Conservation (phyloP, 2,329 filamentous ascomycete genomes). For the Ceratocystis ficicola region DNA sequence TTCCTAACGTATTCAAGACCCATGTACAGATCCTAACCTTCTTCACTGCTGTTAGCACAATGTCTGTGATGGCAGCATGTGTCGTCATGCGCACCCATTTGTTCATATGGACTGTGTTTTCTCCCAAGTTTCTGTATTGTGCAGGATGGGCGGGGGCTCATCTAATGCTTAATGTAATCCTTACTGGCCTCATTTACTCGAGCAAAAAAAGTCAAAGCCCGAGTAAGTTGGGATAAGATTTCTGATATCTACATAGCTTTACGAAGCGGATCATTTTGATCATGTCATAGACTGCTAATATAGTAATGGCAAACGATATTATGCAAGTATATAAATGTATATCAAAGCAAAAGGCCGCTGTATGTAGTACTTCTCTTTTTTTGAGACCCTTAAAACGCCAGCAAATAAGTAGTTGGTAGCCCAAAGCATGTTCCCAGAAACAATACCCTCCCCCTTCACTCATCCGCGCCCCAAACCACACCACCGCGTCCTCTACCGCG, state of each 20-base stretch:
- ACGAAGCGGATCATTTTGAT: neutral
- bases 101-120: slow-evolving; percentile 98
- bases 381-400: slow-evolving; percentile 23
- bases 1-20: slow-evolving; percentile 28
- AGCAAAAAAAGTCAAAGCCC: neutral
- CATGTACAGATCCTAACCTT: slow-evolving; percentile 57
- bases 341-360: slow-evolving; percentile 16
- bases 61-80: slow-evolving; percentile 79
- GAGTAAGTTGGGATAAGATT: neutral
- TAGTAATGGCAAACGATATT: neutral
- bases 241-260: neutral
- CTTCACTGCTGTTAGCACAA: slow-evolving; percentile 53
- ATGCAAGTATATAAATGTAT: slow-evolving; percentile 4
- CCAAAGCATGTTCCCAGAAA: slow-evolving; percentile 8
- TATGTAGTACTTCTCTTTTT: slow-evolving; percentile 21
- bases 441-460: slow-evolving; percentile 1
- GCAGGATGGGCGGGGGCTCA: slow-evolving; percentile 89
- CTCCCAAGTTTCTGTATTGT: slow-evolving; percentile 86
- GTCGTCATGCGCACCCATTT: slow-evolving; percentile 73
- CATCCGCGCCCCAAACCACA: neutral
- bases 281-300: neutral
- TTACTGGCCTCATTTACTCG: slow-evolving; percentile 45
- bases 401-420: slow-evolving; percentile 8
- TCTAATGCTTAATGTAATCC: slow-evolving; percentile 54
- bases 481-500: neutral